Conservation (phyloP, 1,139 yeast genomes). For the Hyphopichia wangnamkhiaoensis region DNA sequence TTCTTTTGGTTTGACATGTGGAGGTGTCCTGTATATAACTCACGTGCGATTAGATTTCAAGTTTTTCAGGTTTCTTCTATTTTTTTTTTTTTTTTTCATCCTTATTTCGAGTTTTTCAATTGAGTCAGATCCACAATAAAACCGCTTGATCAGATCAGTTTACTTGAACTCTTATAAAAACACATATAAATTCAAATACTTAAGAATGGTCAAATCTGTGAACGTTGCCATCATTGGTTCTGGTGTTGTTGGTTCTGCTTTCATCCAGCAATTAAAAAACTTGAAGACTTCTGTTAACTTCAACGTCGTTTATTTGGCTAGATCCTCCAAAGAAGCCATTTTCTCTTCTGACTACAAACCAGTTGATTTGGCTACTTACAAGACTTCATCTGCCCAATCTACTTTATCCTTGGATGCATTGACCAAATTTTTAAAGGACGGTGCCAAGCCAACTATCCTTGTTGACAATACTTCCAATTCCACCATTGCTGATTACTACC, state of each 20-base stretch:
- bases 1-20: too few relatives aligned
- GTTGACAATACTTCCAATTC: conserved; percentile 93
- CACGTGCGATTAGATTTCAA: background rate
- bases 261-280: conserved; percentile 64
- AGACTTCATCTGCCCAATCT: conserved; percentile 48
- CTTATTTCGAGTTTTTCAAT: background rate
- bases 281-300: conserved; percentile 59
- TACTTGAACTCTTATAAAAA: too few relatives aligned
- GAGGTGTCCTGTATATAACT: background rate
- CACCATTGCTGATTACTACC: conserved; percentile 72
- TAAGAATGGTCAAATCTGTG: conserved; percentile 54
- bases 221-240: conserved; percentile 86
- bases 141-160: too few relatives aligned
- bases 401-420: conserved; percentile 60
- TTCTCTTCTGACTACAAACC: conserved; percentile 70
- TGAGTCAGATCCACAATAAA: too few relatives aligned
- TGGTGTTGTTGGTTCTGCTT: conserved; percentile 94
- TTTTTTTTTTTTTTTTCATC: too few relatives aligned
- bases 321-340: conserved; percentile 65
- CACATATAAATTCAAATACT: background rate
- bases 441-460: conserved; percentile 75
- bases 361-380: conserved; percentile 63
- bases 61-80: background rate
- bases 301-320: conserved; percentile 80
- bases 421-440: conserved; percentile 59